Evolutionary conservation across 305 asterid species (phyloP).

Genomic region (Withania somnifera): DNA sequence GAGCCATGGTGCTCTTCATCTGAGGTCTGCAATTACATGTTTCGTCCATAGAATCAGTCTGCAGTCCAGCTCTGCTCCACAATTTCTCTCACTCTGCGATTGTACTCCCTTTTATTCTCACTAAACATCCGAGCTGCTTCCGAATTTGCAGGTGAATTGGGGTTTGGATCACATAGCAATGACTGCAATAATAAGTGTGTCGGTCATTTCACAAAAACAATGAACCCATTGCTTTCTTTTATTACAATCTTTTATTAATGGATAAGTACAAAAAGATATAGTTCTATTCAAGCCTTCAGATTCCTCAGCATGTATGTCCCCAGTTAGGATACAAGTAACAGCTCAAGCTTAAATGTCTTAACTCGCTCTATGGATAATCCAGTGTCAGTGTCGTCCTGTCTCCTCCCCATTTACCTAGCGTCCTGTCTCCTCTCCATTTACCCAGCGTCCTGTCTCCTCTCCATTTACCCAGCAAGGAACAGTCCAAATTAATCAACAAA

Average conservation of each 20-base stretch:
- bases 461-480: neutral
- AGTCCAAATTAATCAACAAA: neutral
- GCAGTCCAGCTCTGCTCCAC: conserved; percentile 84
- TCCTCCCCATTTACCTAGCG: neutral
- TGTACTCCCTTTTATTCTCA: conserved; percentile 59
- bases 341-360: neutral
- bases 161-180: conserved; percentile 65
- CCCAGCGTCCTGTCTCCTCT: neutral
- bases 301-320: neutral
- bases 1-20: conserved; percentile 5
- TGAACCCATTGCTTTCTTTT: neutral
- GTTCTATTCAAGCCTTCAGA: neutral
- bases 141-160: conserved; percentile 66
- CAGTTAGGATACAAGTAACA: neutral
- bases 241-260: neutral
- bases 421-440: neutral
- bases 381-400: neutral
- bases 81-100: conserved; percentile 60
- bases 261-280: neutral
- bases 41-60: conserved; percentile 25
- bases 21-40: conserved; percentile 3
- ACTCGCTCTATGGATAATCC: neutral
- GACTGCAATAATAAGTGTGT: conserved; percentile 29
- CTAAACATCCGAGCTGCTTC: conserved; percentile 75
- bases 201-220: neutral